Percentiles rank a stretch among this genome's conserved stretches.
Evolutionary conservation across 2,329 filamentous ascomycete genomes (phyloP).

Genomic region (Gnomoniopsis smithogilvyi): DNA sequence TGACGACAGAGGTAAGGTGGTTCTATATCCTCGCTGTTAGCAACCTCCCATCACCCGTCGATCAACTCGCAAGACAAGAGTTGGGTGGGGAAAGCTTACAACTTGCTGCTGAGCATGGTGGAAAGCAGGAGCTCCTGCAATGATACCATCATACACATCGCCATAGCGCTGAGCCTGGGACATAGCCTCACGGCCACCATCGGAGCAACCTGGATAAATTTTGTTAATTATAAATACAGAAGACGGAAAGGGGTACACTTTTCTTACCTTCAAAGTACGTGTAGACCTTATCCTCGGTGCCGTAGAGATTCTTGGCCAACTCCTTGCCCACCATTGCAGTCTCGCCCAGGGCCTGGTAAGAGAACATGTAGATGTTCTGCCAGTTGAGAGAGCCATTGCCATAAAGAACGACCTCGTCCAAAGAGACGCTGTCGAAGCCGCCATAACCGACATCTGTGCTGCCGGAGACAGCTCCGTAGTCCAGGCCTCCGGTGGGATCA

Average conservation of each 20-base stretch:
- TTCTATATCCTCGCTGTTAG: not conserved
- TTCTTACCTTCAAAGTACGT: conserved; percentile 45
- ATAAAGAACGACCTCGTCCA: conserved; percentile 35
- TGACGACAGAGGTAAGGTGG: conserved; percentile 24
- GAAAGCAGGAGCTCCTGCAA: conserved; percentile 44
- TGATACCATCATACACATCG: conserved; percentile 40
- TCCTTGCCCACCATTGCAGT: conserved; percentile 45
- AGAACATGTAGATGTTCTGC: conserved; percentile 46
- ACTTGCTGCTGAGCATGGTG: conserved; percentile 36
- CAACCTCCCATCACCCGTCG: not conserved
- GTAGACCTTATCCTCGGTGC: conserved; percentile 31
- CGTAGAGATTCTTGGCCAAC: conserved; percentile 39
- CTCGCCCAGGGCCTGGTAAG: conserved; percentile 49
- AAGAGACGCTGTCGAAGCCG: conserved; percentile 33
- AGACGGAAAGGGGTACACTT: too few species aligned
- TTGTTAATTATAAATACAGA: too few species aligned
- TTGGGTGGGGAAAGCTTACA: not conserved
- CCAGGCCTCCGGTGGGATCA: conserved; percentile 34
- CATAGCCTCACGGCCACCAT: conserved; percentile 48
- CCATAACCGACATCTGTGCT: conserved; percentile 42
- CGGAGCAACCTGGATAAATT: conserved; percentile 33
- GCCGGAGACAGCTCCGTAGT: conserved; percentile 38
- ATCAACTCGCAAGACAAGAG: not conserved
- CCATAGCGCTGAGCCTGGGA: conserved; percentile 37
- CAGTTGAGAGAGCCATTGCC: conserved; percentile 52